Conservation (phyloP, 768 basidiomycete genomes). For the Coprinellus micaceus region DNA sequence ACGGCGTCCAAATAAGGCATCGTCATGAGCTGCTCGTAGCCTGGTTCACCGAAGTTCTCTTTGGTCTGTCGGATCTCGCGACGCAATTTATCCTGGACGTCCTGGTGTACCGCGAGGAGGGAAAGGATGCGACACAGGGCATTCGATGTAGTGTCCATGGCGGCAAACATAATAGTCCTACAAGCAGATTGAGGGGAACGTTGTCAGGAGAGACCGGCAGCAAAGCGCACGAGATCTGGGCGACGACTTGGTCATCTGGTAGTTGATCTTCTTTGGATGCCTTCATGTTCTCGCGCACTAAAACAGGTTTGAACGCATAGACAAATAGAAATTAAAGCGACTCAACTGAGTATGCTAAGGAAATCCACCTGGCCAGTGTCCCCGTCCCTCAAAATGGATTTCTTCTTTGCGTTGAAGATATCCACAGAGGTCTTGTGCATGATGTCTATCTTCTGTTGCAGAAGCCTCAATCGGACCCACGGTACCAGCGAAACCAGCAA, state of each 20-base stretch:
- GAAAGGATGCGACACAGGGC: conserved; percentile 32
- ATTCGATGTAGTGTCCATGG: conserved; percentile 39
- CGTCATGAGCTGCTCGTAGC: conserved; percentile 33
- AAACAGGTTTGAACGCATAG: background rate
- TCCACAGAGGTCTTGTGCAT: conserved; percentile 33
- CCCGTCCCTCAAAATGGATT: conserved; percentile 27
- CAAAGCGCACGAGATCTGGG: conserved; percentile 26
- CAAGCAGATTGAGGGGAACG: background rate
- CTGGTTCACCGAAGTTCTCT: conserved; percentile 21
- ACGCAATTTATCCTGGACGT: conserved; percentile 37
- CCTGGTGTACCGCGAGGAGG: conserved; percentile 29
- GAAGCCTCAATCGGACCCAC: conserved; percentile 19
- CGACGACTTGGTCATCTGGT: conserved; percentile 36
- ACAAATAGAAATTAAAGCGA: background rate
- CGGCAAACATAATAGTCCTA: conserved; percentile 38
- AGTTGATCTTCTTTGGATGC: conserved; percentile 27
- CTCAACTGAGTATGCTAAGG: conserved; percentile 42
- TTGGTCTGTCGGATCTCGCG: conserved; percentile 30
- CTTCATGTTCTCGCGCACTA: conserved; percentile 38
- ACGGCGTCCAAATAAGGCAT: conserved; percentile 39
- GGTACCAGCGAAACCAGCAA: conserved; percentile 31
- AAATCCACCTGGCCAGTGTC: conserved; percentile 44
- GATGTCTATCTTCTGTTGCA: conserved; percentile 27
- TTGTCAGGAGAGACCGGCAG: background rate
- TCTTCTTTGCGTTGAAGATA: conserved; percentile 36